A percentile compares a stretch with the other conserved stretches of the same genome.
Conservation (phyloP, 2,329 filamentous ascomycete genomes). For the Ophiocordyceps robertsii region DNA sequence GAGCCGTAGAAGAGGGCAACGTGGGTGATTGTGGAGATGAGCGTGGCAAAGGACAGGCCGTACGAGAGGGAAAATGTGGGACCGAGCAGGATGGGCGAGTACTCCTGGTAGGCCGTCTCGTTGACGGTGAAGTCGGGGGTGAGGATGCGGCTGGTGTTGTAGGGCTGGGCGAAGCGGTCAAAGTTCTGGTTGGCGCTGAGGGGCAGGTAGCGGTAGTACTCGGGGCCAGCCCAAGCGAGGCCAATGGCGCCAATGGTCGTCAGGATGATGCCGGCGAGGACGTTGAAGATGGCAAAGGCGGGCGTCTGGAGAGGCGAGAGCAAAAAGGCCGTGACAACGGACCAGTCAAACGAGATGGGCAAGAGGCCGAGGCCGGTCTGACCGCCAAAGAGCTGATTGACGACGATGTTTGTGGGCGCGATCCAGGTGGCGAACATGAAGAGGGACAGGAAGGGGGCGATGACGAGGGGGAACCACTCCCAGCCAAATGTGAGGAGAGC, state of each 20-base stretch:
- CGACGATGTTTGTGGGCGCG: conserved; percentile 42
- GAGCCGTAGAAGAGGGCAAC: conserved; percentile 36
- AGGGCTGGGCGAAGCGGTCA: conserved; percentile 43
- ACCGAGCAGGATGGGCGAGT: conserved; percentile 41
- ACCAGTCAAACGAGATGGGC: conserved; percentile 56
- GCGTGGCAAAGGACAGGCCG: conserved; percentile 42
- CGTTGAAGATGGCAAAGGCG: conserved; percentile 47
- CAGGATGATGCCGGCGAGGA: conserved; percentile 37
- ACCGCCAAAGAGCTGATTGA: conserved; percentile 55
- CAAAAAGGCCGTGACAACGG: conserved; percentile 42
- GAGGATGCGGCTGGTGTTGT: conserved; percentile 44
- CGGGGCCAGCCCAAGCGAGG: conserved; percentile 35
- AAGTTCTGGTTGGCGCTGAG: conserved; percentile 39
- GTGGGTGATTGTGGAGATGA: conserved; percentile 39
- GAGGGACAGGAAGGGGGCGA: conserved; percentile 43
- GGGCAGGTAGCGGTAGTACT: conserved; percentile 42
- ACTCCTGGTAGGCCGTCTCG: conserved; percentile 39
- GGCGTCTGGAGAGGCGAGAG: conserved; percentile 44
- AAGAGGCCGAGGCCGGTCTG: conserved; percentile 46
- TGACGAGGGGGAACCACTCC: conserved; percentile 45
- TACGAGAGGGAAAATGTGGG: conserved; percentile 43
- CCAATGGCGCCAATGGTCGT: conserved; percentile 36
- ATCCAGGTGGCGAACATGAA: conserved; percentile 52
- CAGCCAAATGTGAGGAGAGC: conserved; percentile 36
- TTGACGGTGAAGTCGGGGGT: conserved; percentile 37